Base-by-base conservation (phyloP, 1,284 basidiomycete species). In the Puccinia triticina region DNA sequence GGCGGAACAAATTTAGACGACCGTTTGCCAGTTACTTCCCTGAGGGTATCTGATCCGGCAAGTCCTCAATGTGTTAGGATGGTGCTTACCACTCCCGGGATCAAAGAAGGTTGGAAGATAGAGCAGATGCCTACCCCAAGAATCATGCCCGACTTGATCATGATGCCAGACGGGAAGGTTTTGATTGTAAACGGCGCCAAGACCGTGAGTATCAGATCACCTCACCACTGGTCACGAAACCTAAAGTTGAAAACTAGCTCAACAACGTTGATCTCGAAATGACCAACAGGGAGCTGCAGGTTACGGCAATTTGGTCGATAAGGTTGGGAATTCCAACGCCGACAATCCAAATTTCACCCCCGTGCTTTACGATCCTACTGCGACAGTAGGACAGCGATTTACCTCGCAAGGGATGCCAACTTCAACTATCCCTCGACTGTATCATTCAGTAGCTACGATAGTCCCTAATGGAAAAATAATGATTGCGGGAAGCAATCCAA, bases 401-500 rank as follows among this genome's bases (percentile, higher is more conserved):
- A 90, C 90, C 2, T 87, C 87, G 0, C 87, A 86, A 7, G 91
- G 91, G 18, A 89, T 95, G 88, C 91, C 91, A 12, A 88, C 89
- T 0, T 93, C 92, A 84, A 84, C 88, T 53, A 94, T 94, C 84
- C 91, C 94, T 40, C 89, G 94, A 78, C 86, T 96, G 86, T 96
- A 96, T 86, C 94, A 96, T 85, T 89, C 85, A 83, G 87, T 86
- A 5, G 86, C 86, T 43, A 83, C 86, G 12, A 83, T 88, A 21
- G 83, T 85, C 18, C 83, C 87, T 29, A 53, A 64, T 32, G 77
- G 71, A 23, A 71, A 57, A n/a, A 64, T 74, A 11, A 80, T 93
- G 91, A 90, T 94, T 83, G 91, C 92, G 26, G 93, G 93, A 8
- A 93, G 92, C 83, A 94, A 94, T 86, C 93, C 93, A 21, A 94